phyloP scores from a whole-genome alignment of 2,329 filamentous ascomycete species.

The Pyricularia sp. region DNA sequence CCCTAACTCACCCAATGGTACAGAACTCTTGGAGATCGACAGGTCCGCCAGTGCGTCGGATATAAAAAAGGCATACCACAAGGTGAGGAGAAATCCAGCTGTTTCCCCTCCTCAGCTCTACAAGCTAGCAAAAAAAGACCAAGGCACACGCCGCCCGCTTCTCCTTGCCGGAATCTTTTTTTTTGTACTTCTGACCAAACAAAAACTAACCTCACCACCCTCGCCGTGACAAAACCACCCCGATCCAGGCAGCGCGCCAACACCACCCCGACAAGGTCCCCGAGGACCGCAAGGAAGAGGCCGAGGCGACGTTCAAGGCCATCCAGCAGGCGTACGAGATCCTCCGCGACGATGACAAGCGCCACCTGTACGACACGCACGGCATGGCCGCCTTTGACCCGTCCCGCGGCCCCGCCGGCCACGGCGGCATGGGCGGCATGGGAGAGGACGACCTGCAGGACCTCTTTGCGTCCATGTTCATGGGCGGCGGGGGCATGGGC shows the following conservation, averaged over 20 bases:
- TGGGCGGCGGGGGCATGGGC: slow-evolving; percentile 54
- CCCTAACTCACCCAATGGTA: neutral
- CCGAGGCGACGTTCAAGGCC: slow-evolving; percentile 87
- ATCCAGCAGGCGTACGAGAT: slow-evolving; percentile 96
- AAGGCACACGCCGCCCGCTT: neutral
- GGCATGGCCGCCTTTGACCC: slow-evolving; percentile 95
- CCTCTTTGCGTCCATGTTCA: slow-evolving; percentile 88
- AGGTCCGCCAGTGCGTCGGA: slow-evolving; percentile 65
- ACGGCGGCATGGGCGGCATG: slow-evolving; percentile 33
- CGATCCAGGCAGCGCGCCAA: slow-evolving; percentile 63
- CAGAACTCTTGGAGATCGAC: slow-evolving; percentile 72
- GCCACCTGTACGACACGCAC: slow-evolving; percentile 82
- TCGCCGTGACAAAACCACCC: neutral
- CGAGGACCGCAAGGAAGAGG: slow-evolving; percentile 72
- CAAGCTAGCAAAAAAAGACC: neutral
- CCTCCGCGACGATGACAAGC: slow-evolving; percentile 89
- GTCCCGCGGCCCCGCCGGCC: slow-evolving; percentile 49
- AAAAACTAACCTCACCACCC: slow-evolving; percentile 10
- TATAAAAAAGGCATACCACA: slow-evolving; percentile 94
- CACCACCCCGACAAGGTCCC: slow-evolving; percentile 95
- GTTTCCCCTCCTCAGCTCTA: slow-evolving; percentile 11
- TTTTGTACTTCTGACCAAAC: neutral
- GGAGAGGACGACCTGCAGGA: slow-evolving; percentile 70
- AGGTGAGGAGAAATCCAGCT: slow-evolving; percentile 43
- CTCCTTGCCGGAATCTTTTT: neutral